phyloP scores from a whole-genome alignment of 2,329 filamentous ascomycete species.

The Daldinia eschscholtzii region DNA sequence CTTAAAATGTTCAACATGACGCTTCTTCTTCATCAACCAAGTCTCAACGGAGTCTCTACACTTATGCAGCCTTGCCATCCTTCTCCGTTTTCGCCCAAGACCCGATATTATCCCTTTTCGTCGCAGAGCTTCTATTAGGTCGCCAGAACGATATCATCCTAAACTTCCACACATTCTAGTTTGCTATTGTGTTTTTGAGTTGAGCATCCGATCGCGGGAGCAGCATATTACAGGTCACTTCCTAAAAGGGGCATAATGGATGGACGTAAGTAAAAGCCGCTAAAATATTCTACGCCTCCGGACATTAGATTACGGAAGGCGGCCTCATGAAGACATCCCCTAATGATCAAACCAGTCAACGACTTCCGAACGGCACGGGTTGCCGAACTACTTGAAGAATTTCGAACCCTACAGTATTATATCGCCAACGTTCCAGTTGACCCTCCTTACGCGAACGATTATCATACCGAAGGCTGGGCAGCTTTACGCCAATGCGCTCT shows the following conservation, averaged over 20 bases:
- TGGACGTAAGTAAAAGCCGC: constrained; percentile 49
- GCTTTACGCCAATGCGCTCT: constrained; percentile 71
- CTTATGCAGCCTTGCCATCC: constrained; percentile 44
- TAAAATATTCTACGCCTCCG: constrained; percentile 18
- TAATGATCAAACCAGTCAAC: constrained; percentile 64
- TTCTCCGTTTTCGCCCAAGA: constrained; percentile 35
- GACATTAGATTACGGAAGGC: constrained; percentile 24
- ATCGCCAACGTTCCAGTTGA: constrained; percentile 69
- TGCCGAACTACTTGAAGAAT: constrained; percentile 72
- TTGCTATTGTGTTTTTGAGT: constrained; percentile 16
- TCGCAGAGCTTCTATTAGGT: constrained; percentile 32
- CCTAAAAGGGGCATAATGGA: constrained; percentile 48
- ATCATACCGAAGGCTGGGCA: constrained; percentile 74
- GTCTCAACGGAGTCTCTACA: constrained; percentile 40
- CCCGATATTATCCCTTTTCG: constrained; percentile 21
- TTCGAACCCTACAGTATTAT: constrained; percentile 71
- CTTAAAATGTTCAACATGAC: constrained; percentile 43
- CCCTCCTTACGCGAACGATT: constrained; percentile 68
- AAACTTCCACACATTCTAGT: constrained; percentile 19
- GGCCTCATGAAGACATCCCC: constrained; percentile 33
- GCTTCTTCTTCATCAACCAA: constrained; percentile 39
- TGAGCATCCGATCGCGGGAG: constrained; percentile 17
- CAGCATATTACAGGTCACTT: constrained; percentile 28
- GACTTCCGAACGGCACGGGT: constrained; percentile 70
- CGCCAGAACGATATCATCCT: constrained; percentile 16